Base-by-base conservation (phyloP, 2,329 filamentous ascomycete genomes). In the Penicillium sp. region DNA sequence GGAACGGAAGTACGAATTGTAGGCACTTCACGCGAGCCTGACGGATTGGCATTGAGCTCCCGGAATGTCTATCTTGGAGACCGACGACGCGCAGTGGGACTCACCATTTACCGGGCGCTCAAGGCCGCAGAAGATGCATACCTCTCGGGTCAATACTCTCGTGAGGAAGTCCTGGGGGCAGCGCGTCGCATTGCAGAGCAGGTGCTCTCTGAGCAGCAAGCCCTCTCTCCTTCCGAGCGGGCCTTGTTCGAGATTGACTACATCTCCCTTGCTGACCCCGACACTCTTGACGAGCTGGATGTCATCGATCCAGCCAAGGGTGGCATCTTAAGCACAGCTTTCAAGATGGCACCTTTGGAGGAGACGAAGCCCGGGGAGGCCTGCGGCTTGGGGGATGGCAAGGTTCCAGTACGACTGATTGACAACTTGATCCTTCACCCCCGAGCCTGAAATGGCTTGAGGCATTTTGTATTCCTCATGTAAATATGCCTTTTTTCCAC, bases 61-160 rank as follows among this genome's bases (percentile, higher is more conserved):
- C 75, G 92, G 37, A 98, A 98, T 61, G 86, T 95, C 6, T 96
- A 95, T 61, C 77, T 98, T 3, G 92, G 90, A 1, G 63, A 75
- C 12, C 74, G 88, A 32, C 73, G 92, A 47, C 77, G 89, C 16
- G 69, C 68, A 3, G 76, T 85, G 9, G 88, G 84, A 0, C 77
- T 82, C 0, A 83, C 92, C 1, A 71, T 98, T 13, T 76, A 74
- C 30, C 74, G 74, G 22, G 80, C 86, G 0, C 66, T 98, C 17
- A 72, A 68, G 39, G 79, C 81, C 2, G 87, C 87, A 0, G 84
- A 90, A 57, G 67, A 69, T 6, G 72, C 74, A 18, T 93, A 89
- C 55, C 56, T 66, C 1, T 62, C 65, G 4, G 76, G 73, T 1
- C 71, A 72, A 36, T 56, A 70, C 23, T 70, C 72, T 8, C 73